Conservation (phyloP, 768 basidiomycete species). For the Polyporus arcularius region DNA sequence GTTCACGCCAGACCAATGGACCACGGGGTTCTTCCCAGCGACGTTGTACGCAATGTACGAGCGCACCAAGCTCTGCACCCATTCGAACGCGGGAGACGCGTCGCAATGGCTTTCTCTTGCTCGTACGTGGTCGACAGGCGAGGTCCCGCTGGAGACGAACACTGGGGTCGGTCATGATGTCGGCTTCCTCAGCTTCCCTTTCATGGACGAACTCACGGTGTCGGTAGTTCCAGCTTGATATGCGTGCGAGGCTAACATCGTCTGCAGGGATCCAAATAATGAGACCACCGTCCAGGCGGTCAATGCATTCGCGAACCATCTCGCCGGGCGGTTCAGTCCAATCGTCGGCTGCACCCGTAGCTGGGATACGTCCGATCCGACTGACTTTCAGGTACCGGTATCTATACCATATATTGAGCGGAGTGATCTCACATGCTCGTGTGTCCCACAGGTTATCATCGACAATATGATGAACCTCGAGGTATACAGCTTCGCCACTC, state of each 20-base stretch:
- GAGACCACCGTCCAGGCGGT: conserved; percentile 55
- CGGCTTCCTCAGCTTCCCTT: conserved; percentile 72
- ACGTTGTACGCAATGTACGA: conserved; percentile 60
- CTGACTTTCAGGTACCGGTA: conserved; percentile 53
- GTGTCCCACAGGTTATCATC: conserved; percentile 56
- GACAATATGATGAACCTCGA: conserved; percentile 85
- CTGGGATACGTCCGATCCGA: conserved; percentile 62
- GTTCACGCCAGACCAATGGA: conserved; percentile 62
- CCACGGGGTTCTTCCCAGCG: conserved; percentile 67
- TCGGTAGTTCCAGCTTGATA: conserved; percentile 33
- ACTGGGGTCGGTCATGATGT: conserved; percentile 65
- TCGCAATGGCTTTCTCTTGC: conserved; percentile 61
- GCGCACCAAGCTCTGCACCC: conserved; percentile 49
- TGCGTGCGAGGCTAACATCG: background rate
- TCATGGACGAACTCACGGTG: conserved; percentile 61
- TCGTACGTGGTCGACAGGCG: conserved; percentile 49
- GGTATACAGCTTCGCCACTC: conserved; percentile 18
- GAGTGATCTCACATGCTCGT: background rate
- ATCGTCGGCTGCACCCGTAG: conserved; percentile 70
- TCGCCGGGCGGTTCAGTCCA: conserved; percentile 59
- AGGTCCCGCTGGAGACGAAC: conserved; percentile 49
- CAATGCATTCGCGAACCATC: conserved; percentile 54
- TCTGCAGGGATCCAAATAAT: conserved; percentile 56
- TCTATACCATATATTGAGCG: background rate
- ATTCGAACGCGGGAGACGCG: conserved; percentile 38